A percentile compares a stretch with the other conserved stretches of the same genome.
Conservation (phyloP, 179 eudicot genomes). For the Beta lomatogona region DNA sequence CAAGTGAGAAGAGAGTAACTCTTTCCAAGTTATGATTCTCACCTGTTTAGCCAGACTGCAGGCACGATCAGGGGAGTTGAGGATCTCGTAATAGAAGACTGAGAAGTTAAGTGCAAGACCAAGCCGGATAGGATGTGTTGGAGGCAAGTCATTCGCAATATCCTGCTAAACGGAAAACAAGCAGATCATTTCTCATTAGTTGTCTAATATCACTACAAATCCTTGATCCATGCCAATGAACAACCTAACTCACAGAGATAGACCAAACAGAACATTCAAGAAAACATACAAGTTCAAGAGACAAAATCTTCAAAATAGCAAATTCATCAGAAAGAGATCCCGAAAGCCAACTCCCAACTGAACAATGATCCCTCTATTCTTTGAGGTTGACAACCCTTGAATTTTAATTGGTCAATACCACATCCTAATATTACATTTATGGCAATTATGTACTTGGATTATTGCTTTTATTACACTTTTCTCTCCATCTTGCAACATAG, state of each 20-base stretch:
- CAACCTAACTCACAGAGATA: background rate
- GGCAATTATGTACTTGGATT: background rate
- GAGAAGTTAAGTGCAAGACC: conserved; percentile 45
- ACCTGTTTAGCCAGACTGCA: conserved; percentile 72
- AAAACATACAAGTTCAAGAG: background rate
- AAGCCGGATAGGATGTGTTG: conserved; percentile 44
- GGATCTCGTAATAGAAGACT: conserved; percentile 43
- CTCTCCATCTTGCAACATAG: background rate
- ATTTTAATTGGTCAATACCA: no score
- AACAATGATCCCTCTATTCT: background rate
- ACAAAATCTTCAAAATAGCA: background rate
- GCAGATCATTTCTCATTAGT: background rate
- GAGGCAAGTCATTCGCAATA: conserved; percentile 64
- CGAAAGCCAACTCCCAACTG: background rate
- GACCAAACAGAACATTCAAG: background rate
- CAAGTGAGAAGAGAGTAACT: background rate
- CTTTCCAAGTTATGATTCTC: background rate
- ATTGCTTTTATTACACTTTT: no score
- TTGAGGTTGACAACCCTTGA: no score
- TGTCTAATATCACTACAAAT: background rate
- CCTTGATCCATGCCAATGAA: background rate
- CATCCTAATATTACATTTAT: background rate
- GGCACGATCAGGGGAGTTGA: conserved; percentile 51
- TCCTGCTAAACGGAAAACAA: conserved; percentile 35
- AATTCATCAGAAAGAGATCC: background rate